These are phyloP conservation scores for Fraxinus paxiana DNA, from an alignment of 305 asterid species.

Conservation along the genomic window DNA sequence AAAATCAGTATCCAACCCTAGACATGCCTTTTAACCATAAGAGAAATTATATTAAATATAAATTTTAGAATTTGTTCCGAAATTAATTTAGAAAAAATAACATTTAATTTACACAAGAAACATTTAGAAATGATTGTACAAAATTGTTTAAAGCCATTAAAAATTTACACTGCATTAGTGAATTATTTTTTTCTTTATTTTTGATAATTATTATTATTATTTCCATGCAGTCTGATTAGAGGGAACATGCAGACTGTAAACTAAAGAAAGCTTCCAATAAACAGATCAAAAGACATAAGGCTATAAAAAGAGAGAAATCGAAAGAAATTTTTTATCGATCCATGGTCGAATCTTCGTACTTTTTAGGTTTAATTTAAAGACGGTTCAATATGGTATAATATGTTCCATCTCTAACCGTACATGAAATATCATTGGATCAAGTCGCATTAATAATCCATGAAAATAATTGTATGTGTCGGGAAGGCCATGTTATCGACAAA, in stretches of 20 bases:
- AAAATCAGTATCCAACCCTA: slow-evolving; percentile 54
- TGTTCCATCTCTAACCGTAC: background rate
- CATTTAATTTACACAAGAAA: too few relatives aligned
- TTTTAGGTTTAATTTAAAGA: background rate
- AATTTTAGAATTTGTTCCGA: background rate
- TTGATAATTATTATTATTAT: background rate
- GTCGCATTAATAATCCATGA: background rate
- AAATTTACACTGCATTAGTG: background rate
- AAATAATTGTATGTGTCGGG: background rate
- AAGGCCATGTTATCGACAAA: background rate
- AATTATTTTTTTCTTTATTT: background rate
- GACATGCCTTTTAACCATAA: slow-evolving; percentile 16
- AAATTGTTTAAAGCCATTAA: background rate
- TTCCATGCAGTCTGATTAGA: background rate
- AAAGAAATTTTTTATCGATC: background rate
- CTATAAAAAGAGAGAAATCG: background rate
- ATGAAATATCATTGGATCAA: background rate
- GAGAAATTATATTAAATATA: background rate
- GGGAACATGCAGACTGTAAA: background rate
- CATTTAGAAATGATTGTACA: background rate
- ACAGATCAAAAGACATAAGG: background rate
- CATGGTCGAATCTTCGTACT: background rate
- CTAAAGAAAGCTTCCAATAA: background rate
- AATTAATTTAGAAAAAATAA: too few relatives aligned
- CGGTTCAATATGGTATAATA: background rate